Evolutionary conservation across 352 stramenopile species (phyloP), one percentile per base, ranked within the genome.

Genomic region (Nothophytophthora sp.): DNA sequence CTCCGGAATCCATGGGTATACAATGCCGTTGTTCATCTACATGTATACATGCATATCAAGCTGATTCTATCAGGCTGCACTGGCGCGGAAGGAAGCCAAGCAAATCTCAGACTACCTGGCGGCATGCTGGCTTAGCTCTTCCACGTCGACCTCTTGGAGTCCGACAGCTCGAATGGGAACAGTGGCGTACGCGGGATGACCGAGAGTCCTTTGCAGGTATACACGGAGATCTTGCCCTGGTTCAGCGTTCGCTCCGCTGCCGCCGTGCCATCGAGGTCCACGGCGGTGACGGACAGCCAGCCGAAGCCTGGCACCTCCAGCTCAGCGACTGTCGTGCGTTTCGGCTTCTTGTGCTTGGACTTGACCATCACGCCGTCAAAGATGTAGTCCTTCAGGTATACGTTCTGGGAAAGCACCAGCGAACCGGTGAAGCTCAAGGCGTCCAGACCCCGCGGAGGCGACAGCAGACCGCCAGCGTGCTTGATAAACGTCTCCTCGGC

Each of bases 141-240:
- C 84, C 84, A 95, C 33, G 64, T 71, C 24, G 72, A 39, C 59
- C 73, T 90, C 60, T 89, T 95, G 2, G 81, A 89, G 16, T 63
- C 68, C 8, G 84, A 92, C 60, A 95, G 63, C 53, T 95, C 84
- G 50, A 75, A 92, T 13, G 84, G 84, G 50, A 92, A 92, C 8
- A 95, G 66, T 29, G 84, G 77, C 30, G 63, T 25, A 15, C 84
- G 81, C 6, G 80, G 74, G 11, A 69, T 48, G 30, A 90, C 78
- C 0, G 67, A 62, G 19, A 95, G 52, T 1, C 84, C 81, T 18
- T 76, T 68, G 33, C 77, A 90, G 9, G 80, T 86, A 43, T 70
- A 73, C 5, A 95, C 55, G 9, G 72, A 63, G 50, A 95, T 78
- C 35, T 80, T 86, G 10, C 52, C 80, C 16, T 85, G 60, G 8